Base-by-base conservation (phyloP, 352 stramenopile genomes). In the Phytophthora colocasiae region DNA sequence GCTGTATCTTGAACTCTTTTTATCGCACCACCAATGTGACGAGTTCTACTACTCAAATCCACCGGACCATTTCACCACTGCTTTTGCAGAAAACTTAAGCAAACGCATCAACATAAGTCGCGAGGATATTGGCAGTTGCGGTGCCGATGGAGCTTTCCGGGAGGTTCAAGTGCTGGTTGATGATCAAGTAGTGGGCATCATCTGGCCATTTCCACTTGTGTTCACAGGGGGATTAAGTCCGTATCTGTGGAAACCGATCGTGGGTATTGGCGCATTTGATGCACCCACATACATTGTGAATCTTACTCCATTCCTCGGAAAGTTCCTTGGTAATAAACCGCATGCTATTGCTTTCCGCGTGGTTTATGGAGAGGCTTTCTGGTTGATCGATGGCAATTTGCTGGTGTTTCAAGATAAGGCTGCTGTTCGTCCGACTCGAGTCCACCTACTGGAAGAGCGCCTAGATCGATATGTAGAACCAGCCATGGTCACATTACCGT, bases 11-110 rank as follows among this genome's bases (percentile, higher is more conserved):
- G 83, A 92, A 52, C 58, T 92, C 40, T 89, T 89, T 49, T 65
- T 88, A 10, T 88, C 78, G 60, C 83, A 92, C 58, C 83, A 92
- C 60, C 78, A 89, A 52, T 92, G 83, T 58, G 83, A 92, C 69
- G 83, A 92, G 66, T 92, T 92, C 52, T 86, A 77, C 58, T 94
- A 93, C 66, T 63, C 76, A 2, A 94, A 94, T 40, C 75, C 82
- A 6, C 80, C 83, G 1, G 63, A 66, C 26, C 57, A 71, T 10
- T 58, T 58, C 3, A 24, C 58, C 0, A 38, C 41, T 22, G 19
- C 69, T 11, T 62, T 67, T 24, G 36, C 43, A 41, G 57, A 72
- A 17, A 72, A 65, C 17, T 65, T 73, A 9, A 54, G 43, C 7
- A 90, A 82, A 36, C 73, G 77, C 12, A 44, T 15, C 8, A 72